Evolutionary conservation across 768 basidiomycete genomes (phyloP), one percentile per base, ranked within the genome.

Genomic region (Filobasidium wieringae): DNA sequence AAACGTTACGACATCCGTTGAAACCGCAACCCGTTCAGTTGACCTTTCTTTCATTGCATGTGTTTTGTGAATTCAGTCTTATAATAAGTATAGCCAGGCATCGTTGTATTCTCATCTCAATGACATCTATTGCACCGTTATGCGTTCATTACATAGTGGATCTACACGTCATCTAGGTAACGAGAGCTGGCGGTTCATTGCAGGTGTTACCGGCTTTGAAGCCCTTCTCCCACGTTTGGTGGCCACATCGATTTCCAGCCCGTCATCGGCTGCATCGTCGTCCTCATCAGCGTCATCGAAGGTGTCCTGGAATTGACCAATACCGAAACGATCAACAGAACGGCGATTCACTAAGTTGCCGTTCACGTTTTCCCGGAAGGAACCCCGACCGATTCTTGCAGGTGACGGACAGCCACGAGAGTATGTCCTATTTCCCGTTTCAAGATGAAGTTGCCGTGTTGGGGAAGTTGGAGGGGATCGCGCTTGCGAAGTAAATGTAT

Each of bases 171-270:
- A n/a, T n/a, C n/a, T n/a, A n/a, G n/a, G n/a, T n/a, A 47, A 47
- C 29, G 43, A 47, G 29, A 27, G 19, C 29, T 27, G 43, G 14
- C 43, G 17, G 22, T 47, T 22, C 43, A 6, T 47, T 29, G 40
- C 57, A 37, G 59, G 59, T 24, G 59, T 60, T 37, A 60, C 22
- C n/a, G 59, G 63, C 37, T 63, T 57, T 29, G 64, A 65, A 7
- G 56, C 51, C 57, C 62, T 62, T 49, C 67, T 58, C 14, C 65
- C 66, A n/a, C 68, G 27, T 52, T 62, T 64, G 26, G 59, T 58
- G 3, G 63, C 64, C 11, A 70, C 47, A 9, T 62, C 64, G 57
- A 72, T 67, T 14, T 64, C 69, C 47, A 72, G 54, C 1, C 69
- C 71, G 22, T 63, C 64, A 29, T 64, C 66, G n/a, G n/a, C n/a